Evolutionary conservation across 2,329 filamentous ascomycete species (phyloP).

Genomic region (Aspergillus ustus): DNA sequence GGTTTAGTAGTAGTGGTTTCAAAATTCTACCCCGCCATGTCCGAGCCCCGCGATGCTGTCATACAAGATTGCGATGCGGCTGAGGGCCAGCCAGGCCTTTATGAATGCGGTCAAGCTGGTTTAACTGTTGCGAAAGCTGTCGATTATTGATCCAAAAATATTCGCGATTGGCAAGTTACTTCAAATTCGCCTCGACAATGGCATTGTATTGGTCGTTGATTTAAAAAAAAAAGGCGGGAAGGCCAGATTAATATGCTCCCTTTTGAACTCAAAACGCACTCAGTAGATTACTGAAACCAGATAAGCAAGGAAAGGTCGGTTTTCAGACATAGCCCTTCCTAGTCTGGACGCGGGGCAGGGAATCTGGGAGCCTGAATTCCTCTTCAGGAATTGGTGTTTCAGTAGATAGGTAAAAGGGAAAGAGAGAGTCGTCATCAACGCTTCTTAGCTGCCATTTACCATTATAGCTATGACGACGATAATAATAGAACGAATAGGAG

Average conservation of each 20-base stretch:
- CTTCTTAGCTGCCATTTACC: not conserved
- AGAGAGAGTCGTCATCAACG: conserved; percentile 11
- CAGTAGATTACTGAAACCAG: not conserved
- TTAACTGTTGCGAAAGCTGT: not conserved
- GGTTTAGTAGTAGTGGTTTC: conserved; percentile 2
- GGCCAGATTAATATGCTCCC: not conserved
- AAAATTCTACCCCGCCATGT: conserved; percentile 23
- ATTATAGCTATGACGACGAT: conserved; percentile 3
- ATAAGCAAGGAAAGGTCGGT: not conserved
- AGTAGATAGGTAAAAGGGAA: not conserved
- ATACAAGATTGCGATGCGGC: conserved; percentile 17
- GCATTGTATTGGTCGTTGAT: not conserved
- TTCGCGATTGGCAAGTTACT: not conserved
- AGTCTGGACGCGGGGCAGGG: conserved; percentile 9
- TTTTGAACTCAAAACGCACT: not conserved
- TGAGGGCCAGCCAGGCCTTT: conserved; percentile 1
- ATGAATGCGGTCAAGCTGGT: not conserved
- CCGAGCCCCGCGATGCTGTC: conserved; percentile 26
- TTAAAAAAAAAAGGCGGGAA: conserved; percentile 16
- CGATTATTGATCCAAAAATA: not conserved
- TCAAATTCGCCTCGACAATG: not conserved
- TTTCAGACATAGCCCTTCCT: conserved; percentile 2
- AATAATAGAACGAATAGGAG: conserved; percentile 17
- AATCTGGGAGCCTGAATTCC: conserved; percentile 22
- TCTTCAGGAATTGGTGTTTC: conserved; percentile 7